phyloP scores from a whole-genome alignment of 164 flowering plant species.

The Macadamia tetraphylla region DNA sequence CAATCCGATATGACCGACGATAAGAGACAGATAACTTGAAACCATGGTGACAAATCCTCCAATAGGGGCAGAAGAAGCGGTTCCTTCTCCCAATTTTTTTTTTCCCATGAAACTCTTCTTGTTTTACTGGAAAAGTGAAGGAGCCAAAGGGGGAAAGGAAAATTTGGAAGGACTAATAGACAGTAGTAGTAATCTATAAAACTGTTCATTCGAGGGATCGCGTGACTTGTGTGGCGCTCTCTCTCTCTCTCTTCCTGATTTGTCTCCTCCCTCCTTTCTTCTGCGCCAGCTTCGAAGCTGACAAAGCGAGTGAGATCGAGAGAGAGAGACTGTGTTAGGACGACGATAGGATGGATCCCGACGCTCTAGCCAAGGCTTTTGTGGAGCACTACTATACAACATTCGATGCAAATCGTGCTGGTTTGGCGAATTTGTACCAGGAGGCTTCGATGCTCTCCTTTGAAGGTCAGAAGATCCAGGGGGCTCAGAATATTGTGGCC shows the following conservation, averaged over 20 bases:
- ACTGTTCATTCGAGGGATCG: too few relatives aligned
- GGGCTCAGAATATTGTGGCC: constrained; percentile 54
- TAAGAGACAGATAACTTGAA: too few relatives aligned
- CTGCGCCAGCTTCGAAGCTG: neutral
- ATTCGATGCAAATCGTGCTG: constrained; percentile 64
- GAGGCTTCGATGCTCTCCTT: constrained; percentile 74
- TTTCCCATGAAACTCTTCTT: too few relatives aligned
- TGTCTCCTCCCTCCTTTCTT: neutral
- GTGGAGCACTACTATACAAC: constrained; percentile 88
- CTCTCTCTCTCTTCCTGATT: neutral
- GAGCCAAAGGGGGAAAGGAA: too few relatives aligned
- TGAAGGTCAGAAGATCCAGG: constrained; percentile 85
- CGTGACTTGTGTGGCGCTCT: too few relatives aligned
- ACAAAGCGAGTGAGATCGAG: neutral
- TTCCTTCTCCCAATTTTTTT: too few relatives aligned
- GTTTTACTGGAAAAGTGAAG: too few relatives aligned
- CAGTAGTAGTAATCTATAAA: too few relatives aligned
- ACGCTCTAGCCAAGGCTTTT: constrained; percentile 66
- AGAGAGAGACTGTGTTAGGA: neutral
- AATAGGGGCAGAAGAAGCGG: too few relatives aligned
- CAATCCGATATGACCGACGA: too few relatives aligned
- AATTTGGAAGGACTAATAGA: too few relatives aligned
- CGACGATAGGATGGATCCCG: constrained; percentile 84
- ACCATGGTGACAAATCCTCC: too few relatives aligned
- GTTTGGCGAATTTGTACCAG: constrained; percentile 60